Evolutionary conservation across 352 stramenopile species (phyloP).

Genomic region (Pythium sp.): DNA sequence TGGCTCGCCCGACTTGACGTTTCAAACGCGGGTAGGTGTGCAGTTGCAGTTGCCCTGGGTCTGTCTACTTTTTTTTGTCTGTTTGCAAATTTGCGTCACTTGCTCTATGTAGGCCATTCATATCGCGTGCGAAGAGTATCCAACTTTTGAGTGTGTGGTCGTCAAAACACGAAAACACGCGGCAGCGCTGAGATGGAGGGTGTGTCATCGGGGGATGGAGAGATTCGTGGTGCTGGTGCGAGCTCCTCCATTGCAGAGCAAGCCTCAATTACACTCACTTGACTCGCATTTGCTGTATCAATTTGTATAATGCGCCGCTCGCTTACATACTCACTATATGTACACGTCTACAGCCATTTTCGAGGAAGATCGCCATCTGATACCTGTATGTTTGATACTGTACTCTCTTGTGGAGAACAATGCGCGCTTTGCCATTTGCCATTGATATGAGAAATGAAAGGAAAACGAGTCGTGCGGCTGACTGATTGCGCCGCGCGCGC

Average conservation of each 20-base stretch:
- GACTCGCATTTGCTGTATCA: not conserved
- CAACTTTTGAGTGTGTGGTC: not conserved
- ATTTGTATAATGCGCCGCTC: not conserved
- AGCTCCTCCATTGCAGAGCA: not conserved
- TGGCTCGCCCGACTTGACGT: not conserved
- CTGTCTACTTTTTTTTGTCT: not conserved
- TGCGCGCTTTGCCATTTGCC: not conserved
- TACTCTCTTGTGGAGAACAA: not conserved
- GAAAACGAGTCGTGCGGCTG: not conserved
- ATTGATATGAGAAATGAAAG: not conserved
- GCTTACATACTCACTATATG: not conserved
- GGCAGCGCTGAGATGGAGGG: not conserved
- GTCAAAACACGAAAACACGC: not conserved
- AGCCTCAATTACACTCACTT: not conserved
- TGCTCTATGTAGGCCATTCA: not conserved
- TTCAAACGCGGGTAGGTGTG: constrained; percentile 1
- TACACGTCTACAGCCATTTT: not conserved
- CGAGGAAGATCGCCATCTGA: not conserved
- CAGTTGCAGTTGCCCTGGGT: constrained; percentile 4
- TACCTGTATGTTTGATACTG: too few species aligned
- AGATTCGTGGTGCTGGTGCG: not conserved
- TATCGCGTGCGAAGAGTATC: not conserved
- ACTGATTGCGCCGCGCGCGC: not conserved
- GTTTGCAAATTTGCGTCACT: not conserved
- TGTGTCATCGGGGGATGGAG: not conserved